Evolutionary conservation across 768 basidiomycete species (phyloP), one percentile per base, ranked within the genome.

Genomic region (Suillus bovinus): DNA sequence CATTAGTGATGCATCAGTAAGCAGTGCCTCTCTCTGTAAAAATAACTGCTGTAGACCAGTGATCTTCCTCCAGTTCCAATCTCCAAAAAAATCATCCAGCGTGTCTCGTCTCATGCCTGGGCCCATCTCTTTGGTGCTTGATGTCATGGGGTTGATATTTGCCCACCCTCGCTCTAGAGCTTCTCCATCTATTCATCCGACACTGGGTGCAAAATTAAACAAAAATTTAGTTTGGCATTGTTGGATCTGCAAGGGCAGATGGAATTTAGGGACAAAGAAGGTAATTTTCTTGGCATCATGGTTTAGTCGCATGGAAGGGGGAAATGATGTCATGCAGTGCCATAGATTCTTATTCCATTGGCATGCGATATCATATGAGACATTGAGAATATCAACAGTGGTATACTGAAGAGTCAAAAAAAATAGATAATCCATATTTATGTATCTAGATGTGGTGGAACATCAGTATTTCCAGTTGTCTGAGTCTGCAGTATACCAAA

Each of bases 131-230:
- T 68, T 60, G 6, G 73, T 73, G 62, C 74, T 76, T 0, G 68
- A 49, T 0, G 72, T 72, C 0, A 72, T 60, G 0, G 68, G 61
- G 62, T 78, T 77, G 27, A 69, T 69, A 29, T 67, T 44, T 54
- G 77, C 60, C 80, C 80, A 81, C 0, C 56, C 62, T 1, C 65
- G 66, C 58, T 82, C 80, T 0, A 78, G 66, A 1, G 68, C 74
- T 59, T 81, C 76, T 0, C 78, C 76, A 64, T 79, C 77, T 0
- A 66, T 71, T 2, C 71, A 65, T 9, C 73, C 75, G 16, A 66
- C 63, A 4, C 75, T 69, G 1, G 60, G 38, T 22, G 61, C 50
- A 60, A 73, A 73, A 41, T 70, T 74, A 8, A 80, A 58, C 17
- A 67, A 72, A 58, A 68, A 78, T 1, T 61, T 60, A 2, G 52